Base-by-base conservation (phyloP, 169 alveolate species). In the Plasmodium cynomolgi region DNA sequence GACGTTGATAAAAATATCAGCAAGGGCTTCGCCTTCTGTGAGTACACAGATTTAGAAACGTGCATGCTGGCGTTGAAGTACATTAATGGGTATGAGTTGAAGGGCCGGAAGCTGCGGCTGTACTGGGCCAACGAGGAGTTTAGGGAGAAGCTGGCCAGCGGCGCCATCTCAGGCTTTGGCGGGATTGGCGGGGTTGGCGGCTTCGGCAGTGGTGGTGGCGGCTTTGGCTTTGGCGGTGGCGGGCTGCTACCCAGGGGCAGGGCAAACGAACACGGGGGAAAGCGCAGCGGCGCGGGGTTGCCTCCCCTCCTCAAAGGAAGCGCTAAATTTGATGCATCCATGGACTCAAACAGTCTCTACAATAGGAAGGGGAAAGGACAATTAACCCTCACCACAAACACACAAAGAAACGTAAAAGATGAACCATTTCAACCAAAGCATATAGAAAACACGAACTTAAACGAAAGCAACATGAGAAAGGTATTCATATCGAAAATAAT, bases 11-110 rank as follows among this genome's bases (percentile, higher is more conserved):
- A 95, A 8, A 95, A 95, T 56, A 37, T 92, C n/a, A 95, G 97
- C 68, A 93, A 95, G 44, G 97, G 97, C 15, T 95, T 95, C 84
- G 95, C 97, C 26, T 95, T 95, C 54, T 95, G 97, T 80, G 97
- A 95, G 75, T 95, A 95, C 80, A 93, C 93, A 34, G 97, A 95
- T 91, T 41, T 95, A 0, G 97, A 95, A 37, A 95, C 97, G 2
- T 95, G 97, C 68, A 92, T 95, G 75, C 33, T 95, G 83, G 97
- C 97, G 0, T 62, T 95, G 11, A 92, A 92, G 71, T 86, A 93
- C 41, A 54, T 95, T 17, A 95, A 95, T 37, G 97, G 97, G 7
- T 95, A 92, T 81, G 97, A 95, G 75, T 39, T 95, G 20, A 81
- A 94, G 56, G 97, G 97, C 4, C 86, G 97, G 37, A 84, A 95